Conservation (phyloP, 495 filamentous ascomycete species). For the Aspergillus indologenus region DNA sequence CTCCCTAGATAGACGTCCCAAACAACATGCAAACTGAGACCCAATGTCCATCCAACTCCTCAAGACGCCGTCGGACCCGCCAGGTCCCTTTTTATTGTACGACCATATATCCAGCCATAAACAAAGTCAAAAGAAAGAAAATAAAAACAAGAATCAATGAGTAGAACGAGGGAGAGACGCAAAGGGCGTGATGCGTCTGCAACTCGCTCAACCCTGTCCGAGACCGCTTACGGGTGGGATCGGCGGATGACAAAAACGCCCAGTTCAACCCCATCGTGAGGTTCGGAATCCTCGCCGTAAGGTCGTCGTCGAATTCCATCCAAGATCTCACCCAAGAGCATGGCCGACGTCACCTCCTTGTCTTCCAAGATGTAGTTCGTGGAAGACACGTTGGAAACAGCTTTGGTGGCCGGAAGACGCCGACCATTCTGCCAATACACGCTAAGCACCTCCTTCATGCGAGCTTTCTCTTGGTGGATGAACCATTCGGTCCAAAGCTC, state of each 20-base stretch:
- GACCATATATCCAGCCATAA: conserved; percentile 11
- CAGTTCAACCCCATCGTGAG: conserved; percentile 54
- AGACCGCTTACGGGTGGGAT: conserved; percentile 28
- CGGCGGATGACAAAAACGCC: conserved; percentile 62
- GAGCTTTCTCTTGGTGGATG: conserved; percentile 65
- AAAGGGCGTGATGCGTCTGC: conserved; percentile 8
- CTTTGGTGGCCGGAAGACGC: conserved; percentile 38
- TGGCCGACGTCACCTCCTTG: conserved; percentile 50
- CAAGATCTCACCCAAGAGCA: conserved; percentile 60
- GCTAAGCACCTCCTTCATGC: conserved; percentile 59
- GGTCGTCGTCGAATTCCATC: conserved; percentile 55
- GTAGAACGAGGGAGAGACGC: not conserved
- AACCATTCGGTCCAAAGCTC: conserved; percentile 68
- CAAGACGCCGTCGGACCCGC: conserved; percentile 18
- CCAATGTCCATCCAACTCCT: conserved; percentile 7
- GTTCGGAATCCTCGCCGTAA: conserved; percentile 43
- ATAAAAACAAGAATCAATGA: conserved; percentile 12
- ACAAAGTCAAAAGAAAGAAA: conserved; percentile 2
- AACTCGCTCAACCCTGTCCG: not conserved
- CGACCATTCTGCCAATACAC: conserved; percentile 55
- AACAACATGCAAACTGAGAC: conserved; percentile 11
- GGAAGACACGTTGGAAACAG: conserved; percentile 26
- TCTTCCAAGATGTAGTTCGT: conserved; percentile 31
- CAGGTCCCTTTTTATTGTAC: conserved; percentile 13
- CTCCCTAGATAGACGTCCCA: conserved; percentile 12